Evolutionary conservation across 1,284 basidiomycete genomes (phyloP).

Genomic region (Paramarasmius palmivorus): DNA sequence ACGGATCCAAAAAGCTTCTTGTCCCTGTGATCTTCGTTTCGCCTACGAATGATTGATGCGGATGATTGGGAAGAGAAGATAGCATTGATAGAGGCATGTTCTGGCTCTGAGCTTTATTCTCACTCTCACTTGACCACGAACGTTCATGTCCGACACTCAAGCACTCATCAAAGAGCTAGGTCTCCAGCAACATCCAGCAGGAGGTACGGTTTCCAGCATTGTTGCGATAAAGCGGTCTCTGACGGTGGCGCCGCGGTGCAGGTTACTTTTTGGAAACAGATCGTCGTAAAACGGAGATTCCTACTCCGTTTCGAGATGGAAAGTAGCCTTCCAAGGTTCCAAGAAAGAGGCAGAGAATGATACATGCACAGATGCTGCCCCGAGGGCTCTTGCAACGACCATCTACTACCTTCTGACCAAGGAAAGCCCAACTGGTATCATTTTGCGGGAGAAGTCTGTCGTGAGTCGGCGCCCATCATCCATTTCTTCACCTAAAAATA

Average conservation of each 20-base stretch:
- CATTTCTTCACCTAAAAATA: neutral
- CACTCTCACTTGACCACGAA: neutral
- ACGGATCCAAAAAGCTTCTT: too few relatives aligned
- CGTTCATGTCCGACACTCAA: neutral
- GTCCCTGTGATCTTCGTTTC: too few relatives aligned
- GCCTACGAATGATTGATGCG: too few relatives aligned
- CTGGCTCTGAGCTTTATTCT: too few relatives aligned
- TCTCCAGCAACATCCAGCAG: neutral
- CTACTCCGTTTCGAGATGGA: constrained; percentile 39
- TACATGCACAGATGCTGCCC: constrained; percentile 23
- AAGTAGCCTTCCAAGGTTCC: constrained; percentile 4
- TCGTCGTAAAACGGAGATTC: constrained; percentile 29
- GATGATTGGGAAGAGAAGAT: too few relatives aligned
- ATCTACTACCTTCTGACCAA: constrained; percentile 50
- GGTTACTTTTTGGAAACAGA: constrained; percentile 45
- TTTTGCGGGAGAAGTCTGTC: constrained; percentile 48
- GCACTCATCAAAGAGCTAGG: neutral
- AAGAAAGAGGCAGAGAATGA: neutral
- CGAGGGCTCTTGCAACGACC: constrained; percentile 36
- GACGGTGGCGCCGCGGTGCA: constrained; percentile 10
- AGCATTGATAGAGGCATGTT: too few relatives aligned
- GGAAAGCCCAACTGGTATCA: constrained; percentile 37
- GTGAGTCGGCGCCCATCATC: constrained; percentile 24
- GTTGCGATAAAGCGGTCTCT: neutral
- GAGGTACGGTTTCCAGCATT: neutral